Evolutionary conservation across 2,329 filamentous ascomycete genomes (phyloP).

Genomic region (Aspergillus calidoustus): DNA sequence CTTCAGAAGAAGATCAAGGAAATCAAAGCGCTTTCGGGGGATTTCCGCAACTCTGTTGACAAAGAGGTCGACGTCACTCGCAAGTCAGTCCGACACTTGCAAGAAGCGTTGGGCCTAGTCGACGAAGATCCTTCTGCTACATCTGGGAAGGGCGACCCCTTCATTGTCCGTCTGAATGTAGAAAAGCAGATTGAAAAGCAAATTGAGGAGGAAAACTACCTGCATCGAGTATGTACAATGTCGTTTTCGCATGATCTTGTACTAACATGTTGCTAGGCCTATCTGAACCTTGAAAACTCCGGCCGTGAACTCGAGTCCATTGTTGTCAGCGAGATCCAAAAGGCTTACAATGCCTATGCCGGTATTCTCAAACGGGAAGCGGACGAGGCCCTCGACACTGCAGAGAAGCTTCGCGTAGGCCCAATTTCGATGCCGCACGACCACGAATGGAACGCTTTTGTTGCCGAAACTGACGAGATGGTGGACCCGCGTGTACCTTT

Average conservation of each 20-base stretch:
- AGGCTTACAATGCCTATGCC: constrained; percentile 93
- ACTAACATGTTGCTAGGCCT: constrained; percentile 66
- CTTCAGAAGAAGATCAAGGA: constrained; percentile 97
- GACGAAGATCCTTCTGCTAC: constrained; percentile 77
- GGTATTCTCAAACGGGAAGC: constrained; percentile 90
- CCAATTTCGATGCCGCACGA: constrained; percentile 94
- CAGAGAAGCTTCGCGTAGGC: constrained; percentile 80
- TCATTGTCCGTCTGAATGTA: constrained; percentile 80
- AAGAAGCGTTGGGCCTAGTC: constrained; percentile 77
- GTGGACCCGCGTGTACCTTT: constrained; percentile 83
- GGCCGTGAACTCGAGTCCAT: constrained; percentile 95
- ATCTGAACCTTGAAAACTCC: constrained; percentile 90
- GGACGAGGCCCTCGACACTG: constrained; percentile 75
- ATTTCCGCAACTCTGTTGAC: constrained; percentile 96
- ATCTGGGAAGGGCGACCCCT: constrained; percentile 89
- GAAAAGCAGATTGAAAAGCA: constrained; percentile 91
- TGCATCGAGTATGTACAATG: constrained; percentile 74
- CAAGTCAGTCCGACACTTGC: constrained; percentile 77
- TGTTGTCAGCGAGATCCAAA: constrained; percentile 95
- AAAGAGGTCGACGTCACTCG: constrained; percentile 89
- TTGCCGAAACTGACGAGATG: constrained; percentile 80
- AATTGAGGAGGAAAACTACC: constrained; percentile 95
- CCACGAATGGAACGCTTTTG: constrained; percentile 84
- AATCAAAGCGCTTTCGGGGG: constrained; percentile 88
- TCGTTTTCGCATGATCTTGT: neutral